Evolutionary conservation across 495 filamentous ascomycete genomes (phyloP), one percentile per base, ranked within the genome.

Genomic region (Penicillium ucsense): DNA sequence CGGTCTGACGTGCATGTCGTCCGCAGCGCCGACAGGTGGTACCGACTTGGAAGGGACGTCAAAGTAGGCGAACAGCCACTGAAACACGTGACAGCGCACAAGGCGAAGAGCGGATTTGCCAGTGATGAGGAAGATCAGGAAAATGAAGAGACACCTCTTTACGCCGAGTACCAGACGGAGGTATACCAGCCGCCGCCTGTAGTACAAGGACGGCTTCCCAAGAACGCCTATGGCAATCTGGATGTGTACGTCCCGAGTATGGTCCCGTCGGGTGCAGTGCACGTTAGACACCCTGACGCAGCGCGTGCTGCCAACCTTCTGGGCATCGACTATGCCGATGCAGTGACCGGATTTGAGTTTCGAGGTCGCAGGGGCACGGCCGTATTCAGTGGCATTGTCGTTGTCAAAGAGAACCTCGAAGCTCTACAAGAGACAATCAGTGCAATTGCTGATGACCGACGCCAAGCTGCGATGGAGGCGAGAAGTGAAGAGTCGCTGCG

Each of bases 241-340:
- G 92, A 97, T 59, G 57, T 97, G 28, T 97, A 91, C 59, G 87
- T 92, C 7, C 85, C 90, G 1, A 88, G 80, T 50, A 99, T 99
- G 92, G 72, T 96, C 6, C 92, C 92, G 0, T 62, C 73, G 9
- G 94, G 92, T 9, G 92, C 83, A 1, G 72, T 75, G 35, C 87
- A 99, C 60, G 70, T 89, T 43, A 68, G 61, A 39, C 75, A 84
- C 55, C 73, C 80, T 29, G 73, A 83, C 33, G 82, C 86, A n/a
- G 70, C 75, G 4, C 75, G 75, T 35, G 89, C 90, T 1, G 88
- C 88, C 20, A 79, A 75, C 45, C 70, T 94, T 6, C 58, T 96
- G 3, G 85, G 86, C 0, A 72, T 97, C 33, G 91, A 97, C 64
- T 94, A 83, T 53, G 86, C 86, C 31, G 85, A 88, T 37, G 92